Percentiles rank a stretch among this genome's conserved stretches.
These are phyloP conservation scores for Mycena latifolia DNA, from an alignment of 768 basidiomycete species.

Conservation along the genomic window DNA sequence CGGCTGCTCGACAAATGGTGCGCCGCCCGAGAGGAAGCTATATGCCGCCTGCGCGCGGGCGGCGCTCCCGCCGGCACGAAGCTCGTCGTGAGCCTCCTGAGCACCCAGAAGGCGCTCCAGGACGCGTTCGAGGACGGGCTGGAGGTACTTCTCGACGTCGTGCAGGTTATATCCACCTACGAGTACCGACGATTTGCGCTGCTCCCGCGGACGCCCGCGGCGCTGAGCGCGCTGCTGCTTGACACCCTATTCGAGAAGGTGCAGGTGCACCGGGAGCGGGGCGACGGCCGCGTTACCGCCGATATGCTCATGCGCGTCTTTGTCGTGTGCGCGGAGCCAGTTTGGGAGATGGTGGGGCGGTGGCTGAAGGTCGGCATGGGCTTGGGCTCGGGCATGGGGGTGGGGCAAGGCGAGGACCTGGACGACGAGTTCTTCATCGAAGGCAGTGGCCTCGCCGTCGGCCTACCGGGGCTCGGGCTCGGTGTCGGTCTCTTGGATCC, in stretches of 20 bases:
- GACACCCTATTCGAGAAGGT: conserved; percentile 70
- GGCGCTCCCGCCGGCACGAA: conserved; percentile 47
- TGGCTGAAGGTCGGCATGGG: conserved; percentile 86
- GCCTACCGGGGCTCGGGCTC: conserved; percentile 54
- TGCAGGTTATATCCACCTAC: conserved; percentile 50
- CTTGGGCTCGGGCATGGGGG: conserved; percentile 50
- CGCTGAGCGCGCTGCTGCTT: conserved; percentile 68
- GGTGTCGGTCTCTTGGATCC: conserved; percentile 67
- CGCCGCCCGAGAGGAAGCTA: conserved; percentile 72
- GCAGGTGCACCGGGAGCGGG: conserved; percentile 70
- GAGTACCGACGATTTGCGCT: conserved; percentile 37
- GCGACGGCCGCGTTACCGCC: conserved; percentile 63
- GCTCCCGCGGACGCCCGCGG: conserved; percentile 57
- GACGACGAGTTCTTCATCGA: conserved; percentile 89
- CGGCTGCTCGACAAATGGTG: conserved; percentile 77
- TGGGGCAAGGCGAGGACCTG: conserved; percentile 52
- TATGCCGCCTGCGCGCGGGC: conserved; percentile 71
- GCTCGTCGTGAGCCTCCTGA: conserved; percentile 74
- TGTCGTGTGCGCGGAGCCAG: conserved; percentile 70
- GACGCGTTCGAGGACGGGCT: conserved; percentile 72
- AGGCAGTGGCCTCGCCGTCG: conserved; percentile 69
- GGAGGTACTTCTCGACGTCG: conserved; percentile 64
- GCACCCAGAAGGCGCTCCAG: conserved; percentile 68
- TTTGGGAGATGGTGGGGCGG: conserved; percentile 78
- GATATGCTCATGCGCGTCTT: conserved; percentile 74